Conservation (phyloP, 352 stramenopile genomes). For the Phytophthora hybrid region DNA sequence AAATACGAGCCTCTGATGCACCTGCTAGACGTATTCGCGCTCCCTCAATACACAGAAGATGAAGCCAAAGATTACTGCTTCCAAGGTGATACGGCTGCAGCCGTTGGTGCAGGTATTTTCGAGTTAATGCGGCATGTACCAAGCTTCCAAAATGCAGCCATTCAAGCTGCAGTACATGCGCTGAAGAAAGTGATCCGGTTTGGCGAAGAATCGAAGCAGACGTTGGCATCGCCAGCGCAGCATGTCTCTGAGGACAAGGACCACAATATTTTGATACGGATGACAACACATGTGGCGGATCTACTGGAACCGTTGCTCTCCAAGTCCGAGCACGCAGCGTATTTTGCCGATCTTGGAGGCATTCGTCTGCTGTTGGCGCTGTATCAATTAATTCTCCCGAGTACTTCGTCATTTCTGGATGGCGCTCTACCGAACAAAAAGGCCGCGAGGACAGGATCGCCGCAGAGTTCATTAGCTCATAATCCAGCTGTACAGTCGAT, state of each 20-base stretch:
- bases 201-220: slow-evolving; percentile 56
- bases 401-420: slow-evolving; percentile 80
- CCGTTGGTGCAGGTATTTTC: slow-evolving; percentile 95
- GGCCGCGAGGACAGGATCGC: slow-evolving; percentile 6
- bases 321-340: slow-evolving; percentile 92
- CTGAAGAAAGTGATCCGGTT: slow-evolving; percentile 92
- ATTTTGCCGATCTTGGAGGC: slow-evolving; percentile 93
- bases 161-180: slow-evolving; percentile 90
- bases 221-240: slow-evolving; percentile 7
- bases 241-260: slow-evolving; percentile 29
- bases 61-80: slow-evolving; percentile 88
- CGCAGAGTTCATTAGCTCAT: slow-evolving; percentile 59
- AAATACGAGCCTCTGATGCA: slow-evolving; percentile 93
- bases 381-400: slow-evolving; percentile 90
- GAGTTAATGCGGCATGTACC: slow-evolving; percentile 97
- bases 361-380: slow-evolving; percentile 91
- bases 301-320: slow-evolving; percentile 95
- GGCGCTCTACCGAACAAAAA: slow-evolving; percentile 47
- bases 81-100: slow-evolving; percentile 93
- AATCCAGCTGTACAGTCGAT: slow-evolving; percentile 92
- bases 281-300: slow-evolving; percentile 90
- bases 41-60: slow-evolving; percentile 88
- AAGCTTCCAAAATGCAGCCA: slow-evolving; percentile 83
- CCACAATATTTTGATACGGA: slow-evolving; percentile 61
- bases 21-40: slow-evolving; percentile 92